Conservation (phyloP, 192 early-diverging fungal genomes). For the Rhizoclosmatium globosum region DNA sequence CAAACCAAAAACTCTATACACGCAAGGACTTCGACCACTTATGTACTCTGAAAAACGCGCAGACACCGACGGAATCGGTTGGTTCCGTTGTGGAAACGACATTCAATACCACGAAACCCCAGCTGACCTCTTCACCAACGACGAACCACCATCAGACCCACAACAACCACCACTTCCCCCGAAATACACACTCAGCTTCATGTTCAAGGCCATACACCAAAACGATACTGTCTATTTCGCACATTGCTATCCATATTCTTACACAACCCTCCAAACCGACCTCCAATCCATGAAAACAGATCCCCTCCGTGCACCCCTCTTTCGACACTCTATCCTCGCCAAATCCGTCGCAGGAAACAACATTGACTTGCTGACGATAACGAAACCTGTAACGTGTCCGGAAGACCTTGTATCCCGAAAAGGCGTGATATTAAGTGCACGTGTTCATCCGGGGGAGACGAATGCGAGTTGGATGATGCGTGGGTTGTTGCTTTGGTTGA, state of each 20-base stretch:
- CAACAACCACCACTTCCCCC: neutral
- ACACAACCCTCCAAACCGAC: constrained; percentile 51
- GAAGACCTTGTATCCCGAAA: constrained; percentile 34
- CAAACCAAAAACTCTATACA: constrained; percentile 47
- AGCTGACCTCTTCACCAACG: neutral
- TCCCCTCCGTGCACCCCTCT: constrained; percentile 6
- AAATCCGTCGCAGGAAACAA: constrained; percentile 50
- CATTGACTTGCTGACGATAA: constrained; percentile 46
- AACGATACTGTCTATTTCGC: constrained; percentile 52
- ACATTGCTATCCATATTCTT: constrained; percentile 58
- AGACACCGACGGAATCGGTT: constrained; percentile 41
- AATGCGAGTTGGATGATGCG: constrained; percentile 53
- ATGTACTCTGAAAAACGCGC: constrained; percentile 40
- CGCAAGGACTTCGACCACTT: constrained; percentile 43
- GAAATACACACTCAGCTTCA: constrained; percentile 46
- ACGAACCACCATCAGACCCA: constrained; percentile 2
- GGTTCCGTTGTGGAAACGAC: constrained; percentile 46
- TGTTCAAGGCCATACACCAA: constrained; percentile 23
- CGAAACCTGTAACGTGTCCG: constrained; percentile 33
- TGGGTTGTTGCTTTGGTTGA: constrained; percentile 49
- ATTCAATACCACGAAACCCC: constrained; percentile 43
- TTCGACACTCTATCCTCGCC: constrained; percentile 50
- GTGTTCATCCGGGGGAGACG: constrained; percentile 56
- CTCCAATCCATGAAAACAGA: constrained; percentile 35
- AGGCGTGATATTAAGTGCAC: constrained; percentile 45